Base-by-base conservation (phyloP, 257 asterid genomes). In the Gentiana straminea region DNA sequence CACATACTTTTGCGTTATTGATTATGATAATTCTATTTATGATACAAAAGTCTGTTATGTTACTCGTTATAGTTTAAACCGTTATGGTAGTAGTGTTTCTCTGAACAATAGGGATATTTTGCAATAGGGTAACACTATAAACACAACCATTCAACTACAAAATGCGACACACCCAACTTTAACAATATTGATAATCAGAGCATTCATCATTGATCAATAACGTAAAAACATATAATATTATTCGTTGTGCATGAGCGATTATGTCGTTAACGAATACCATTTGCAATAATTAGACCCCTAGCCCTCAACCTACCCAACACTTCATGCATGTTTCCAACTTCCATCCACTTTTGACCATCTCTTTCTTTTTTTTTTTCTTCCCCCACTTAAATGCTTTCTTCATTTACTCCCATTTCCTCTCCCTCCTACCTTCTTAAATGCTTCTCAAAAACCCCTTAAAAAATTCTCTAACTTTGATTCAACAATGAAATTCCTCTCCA, bases 271-370 rank as follows among this genome's bases (percentile, higher is more conserved):
- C n/a, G 39, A 45, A 33, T 55, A 64, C 36, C 57, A 64, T 55
- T 57, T 57, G 51, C 63, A 49, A 24, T 45, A 59, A 51, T 15
- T 64, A 37, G 52, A 41, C 65, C 55, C 64, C 52, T 51, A 41
- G 49, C 58, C 39, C 44, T 1, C 8, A 39, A 39, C 8, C 44
- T 39, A 39, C 45, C 45, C 45, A 8, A 39, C 45, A 39, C 45
- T 8, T 39, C 45, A 39, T 39, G 45, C 45, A 39, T 4, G 39
- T 51, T 38, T 58, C 36, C 68, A 67, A 64, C 54, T 46, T 39
- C 73, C 62, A 8, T 39, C 86, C 80, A 80, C 89, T 73, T 46
- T 82, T 78, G 68, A 68, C 95, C 63, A 69, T 80, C 64, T 61
- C 64, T 68, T 10, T 32, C 33, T 54, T 37, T 33, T 4, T 55